Evolutionary conservation across 139 green algal species (phyloP), one percentile per base, ranked within the genome.

Genomic region (Coelastrella sp.): DNA sequence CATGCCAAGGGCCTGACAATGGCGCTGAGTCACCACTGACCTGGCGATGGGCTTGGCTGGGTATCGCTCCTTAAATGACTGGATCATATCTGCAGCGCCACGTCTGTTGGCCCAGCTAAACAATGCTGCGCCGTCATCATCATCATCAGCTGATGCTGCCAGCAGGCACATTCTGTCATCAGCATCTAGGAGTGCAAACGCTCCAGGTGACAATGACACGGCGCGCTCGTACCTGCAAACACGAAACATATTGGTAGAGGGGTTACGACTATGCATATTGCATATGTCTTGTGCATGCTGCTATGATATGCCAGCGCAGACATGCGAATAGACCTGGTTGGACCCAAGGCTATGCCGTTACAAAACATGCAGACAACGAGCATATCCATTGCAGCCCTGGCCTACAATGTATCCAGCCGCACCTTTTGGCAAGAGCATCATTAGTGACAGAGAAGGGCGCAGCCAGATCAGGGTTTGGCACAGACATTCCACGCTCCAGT

Each of bases 401-500:
- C 32, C 32, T 47, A 47, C 32, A 47, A 47, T 47, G 32, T 47
- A 47, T 47, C 32, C 32, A 76, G 3, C 4, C 56, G 23, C 13
- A 81, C 84, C 8, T 60, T 14, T 22, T 14, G 6, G 14, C 20
- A 54, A 56, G 57, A 54, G 54, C 68, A 10, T 66, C 4, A 80
- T 80, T 7, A 8, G 57, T 17, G 4, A 22, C 57, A 4, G 22
- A 59, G 8, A 80, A 80, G 22, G 8, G 7, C 23, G 5, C 23
- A 57, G 20, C 85, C 22, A 83, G 57, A 7, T 80, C 85, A 54
- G 85, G n/a, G 22, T 89, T 82, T 17, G 85, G 85, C 56, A 75
- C 71, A 22, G 73, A 89, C 85, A 89, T 77, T n/a, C 86, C 86
- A 11, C 60, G 86, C 74, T 90, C 58, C 11, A 83, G 59, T 17